Base-by-base conservation (phyloP, 306 rosid genomes). In the Cicer arietinum region DNA sequence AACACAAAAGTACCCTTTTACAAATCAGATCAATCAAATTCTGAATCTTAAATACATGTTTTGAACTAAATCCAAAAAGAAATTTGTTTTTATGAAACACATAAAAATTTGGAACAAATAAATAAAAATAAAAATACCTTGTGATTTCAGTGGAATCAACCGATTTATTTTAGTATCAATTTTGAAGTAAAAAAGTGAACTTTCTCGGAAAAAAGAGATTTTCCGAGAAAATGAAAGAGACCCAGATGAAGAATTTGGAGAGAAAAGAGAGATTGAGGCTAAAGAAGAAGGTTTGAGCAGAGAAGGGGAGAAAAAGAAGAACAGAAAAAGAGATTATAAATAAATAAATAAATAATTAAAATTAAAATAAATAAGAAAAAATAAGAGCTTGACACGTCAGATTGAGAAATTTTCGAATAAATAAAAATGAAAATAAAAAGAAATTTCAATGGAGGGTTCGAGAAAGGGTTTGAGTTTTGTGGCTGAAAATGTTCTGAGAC, bases 391-490 rank as follows among this genome's bases (percentile, higher is more conserved):
- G 90, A 83, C 97, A 91, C 89, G 89, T 86, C 76, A 71, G 83
- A 79, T 41, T 3, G 9, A 30, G 39, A 47, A 80, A 7, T 46
- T 75, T 80, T 8, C 1, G 9, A 11, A 45, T 0, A 18, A 39
- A 43, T 57, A 18, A 44, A 45, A 61, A 17, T 30, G 10, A 62
- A 54, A 76, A 39, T 30, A 1, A 45, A 60, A 76, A 9, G 6
- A 47, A 47, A 54, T 52, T 47, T 76, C 30, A 63, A 20, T 20
- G 30, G 93, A 88, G 81, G 68, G 76, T 73, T 85, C 96, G 74
- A 79, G 93, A 91, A 91, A 73, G 39, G 13, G 6, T 61, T 30
- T 52, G 67, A 74, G 85, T 61, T 84, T 87, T 91, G 97, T 89
- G 97, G 94, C 92, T 86, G 86, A 87, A 78, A 80, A 84, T 69